Evolutionary conservation across 1,284 basidiomycete genomes (phyloP).

Genomic region (Malassezia equina): DNA sequence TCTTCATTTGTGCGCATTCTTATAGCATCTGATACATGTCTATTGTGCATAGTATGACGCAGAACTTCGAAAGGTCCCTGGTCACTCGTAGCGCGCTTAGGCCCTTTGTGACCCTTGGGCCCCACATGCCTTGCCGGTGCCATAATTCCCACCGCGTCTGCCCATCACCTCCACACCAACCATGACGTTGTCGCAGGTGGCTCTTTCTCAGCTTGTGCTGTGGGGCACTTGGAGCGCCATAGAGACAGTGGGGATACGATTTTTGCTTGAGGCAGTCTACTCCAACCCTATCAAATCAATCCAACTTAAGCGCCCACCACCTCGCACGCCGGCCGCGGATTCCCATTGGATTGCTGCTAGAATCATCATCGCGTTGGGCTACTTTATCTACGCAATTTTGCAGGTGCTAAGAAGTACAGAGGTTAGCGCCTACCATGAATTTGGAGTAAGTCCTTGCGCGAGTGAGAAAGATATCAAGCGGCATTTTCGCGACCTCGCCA

Average conservation of each 20-base stretch:
- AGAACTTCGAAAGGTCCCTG: neutral
- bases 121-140: neutral
- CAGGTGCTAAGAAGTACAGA: neutral
- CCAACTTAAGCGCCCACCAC: neutral
- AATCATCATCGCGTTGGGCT: neutral
- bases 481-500: slow-evolving; percentile 5
- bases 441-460: neutral
- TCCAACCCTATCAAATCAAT: neutral
- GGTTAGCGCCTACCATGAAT: neutral
- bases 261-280: neutral
- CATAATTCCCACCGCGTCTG: neutral
- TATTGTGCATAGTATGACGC: neutral
- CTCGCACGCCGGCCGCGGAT: neutral
- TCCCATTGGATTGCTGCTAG: slow-evolving; percentile 5
- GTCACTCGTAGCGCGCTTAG: neutral
- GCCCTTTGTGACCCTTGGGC: neutral
- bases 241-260: neutral
- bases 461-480: slow-evolving; percentile 5
- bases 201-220: neutral
- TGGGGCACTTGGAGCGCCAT: slow-evolving; percentile 2
- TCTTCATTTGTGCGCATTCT: neutral
- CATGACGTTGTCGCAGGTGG: neutral
- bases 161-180: neutral
- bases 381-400: neutral
- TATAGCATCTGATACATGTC: neutral